Base-by-base conservation (phyloP, 1,284 basidiomycete genomes). In the Pyrrhoderma noxium region DNA sequence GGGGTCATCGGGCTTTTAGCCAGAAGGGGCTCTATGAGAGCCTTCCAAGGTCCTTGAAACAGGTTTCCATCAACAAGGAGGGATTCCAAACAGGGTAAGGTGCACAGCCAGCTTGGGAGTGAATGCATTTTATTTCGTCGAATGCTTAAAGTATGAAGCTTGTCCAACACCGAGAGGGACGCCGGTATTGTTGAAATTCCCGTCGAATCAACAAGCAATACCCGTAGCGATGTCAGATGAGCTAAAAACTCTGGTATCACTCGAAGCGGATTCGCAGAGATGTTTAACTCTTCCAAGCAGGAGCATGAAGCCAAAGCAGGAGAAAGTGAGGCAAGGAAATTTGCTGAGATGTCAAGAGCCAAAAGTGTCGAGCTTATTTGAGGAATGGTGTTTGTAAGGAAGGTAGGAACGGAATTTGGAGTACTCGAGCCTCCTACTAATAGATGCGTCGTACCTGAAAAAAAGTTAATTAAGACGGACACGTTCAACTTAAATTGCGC, bases 31-130 rank as follows among this genome's bases (percentile, higher is more conserved):
- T 88, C 85, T 22, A 96, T 83, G 50, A 99, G 75, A 27, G 85
- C 82, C 61, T 82, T 80, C 93, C 94, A 97, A 2, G 92, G 87
- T 2, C 88, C 85, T 57, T 89, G 84, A 68, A 98, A 96, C 7
- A 91, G 88, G 65, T 99, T 99, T 27, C 85, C 89, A 59, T 98
- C 95, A 25, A 99, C 80, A 57, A 87, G 85, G 2, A 99, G 74
- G 3, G 85, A 86, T 65, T 95, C 90, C 45, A 99, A 75, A 37
- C 80, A 79, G 16, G 80, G 75, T 27, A 99, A 75, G 31, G 89
- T 78, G 64, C 89, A 91, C 40, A 99, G 74, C 95, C 96, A 99
- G 56, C 87, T 82, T 2, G 95, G 95, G 25, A 99, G 75, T n/a
- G 85, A 79, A 58, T 89, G 77, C 61, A 99, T 74, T 62, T 86